phyloP scores from a whole-genome alignment of 2,329 filamentous ascomycete genomes.

The Fusarium veterinarium region DNA sequence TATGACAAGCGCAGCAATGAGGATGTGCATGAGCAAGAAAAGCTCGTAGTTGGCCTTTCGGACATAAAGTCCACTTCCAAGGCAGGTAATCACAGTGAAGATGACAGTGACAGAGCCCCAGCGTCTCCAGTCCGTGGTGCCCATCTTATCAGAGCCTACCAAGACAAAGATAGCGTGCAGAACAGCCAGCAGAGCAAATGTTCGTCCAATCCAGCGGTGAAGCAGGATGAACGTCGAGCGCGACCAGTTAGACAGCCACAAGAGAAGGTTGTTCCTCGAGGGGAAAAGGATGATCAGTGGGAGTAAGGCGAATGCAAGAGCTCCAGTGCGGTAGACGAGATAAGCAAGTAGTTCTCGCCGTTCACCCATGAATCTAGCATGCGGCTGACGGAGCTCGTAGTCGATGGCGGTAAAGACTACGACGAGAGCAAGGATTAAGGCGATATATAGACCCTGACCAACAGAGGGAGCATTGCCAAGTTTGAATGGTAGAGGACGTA shows the following conservation, averaged over 20 bases:
- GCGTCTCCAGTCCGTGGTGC: not conserved
- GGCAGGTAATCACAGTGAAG: not conserved
- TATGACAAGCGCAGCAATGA: slow-evolving; percentile 55
- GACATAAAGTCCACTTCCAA: slow-evolving; percentile 34
- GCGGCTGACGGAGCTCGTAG: not conserved
- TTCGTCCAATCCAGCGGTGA: slow-evolving; percentile 7
- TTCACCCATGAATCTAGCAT: not conserved
- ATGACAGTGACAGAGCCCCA: not conserved
- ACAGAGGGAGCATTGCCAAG: slow-evolving; percentile 5
- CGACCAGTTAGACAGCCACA: slow-evolving; percentile 12
- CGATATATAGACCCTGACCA: slow-evolving; percentile 5
- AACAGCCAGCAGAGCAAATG: slow-evolving; percentile 5
- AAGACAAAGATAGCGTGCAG: not conserved
- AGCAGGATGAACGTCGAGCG: slow-evolving; percentile 7
- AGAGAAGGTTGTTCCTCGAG: not conserved
- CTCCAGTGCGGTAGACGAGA: slow-evolving; percentile 10
- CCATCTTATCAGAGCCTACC: not conserved
- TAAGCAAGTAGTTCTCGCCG: not conserved
- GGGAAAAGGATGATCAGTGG: slow-evolving; percentile 11
- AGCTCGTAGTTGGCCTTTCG: slow-evolving; percentile 56
- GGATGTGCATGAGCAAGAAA: slow-evolving; percentile 58
- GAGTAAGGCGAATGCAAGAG: not conserved
- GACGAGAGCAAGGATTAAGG: not conserved
- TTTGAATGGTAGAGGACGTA: slow-evolving; percentile 7
- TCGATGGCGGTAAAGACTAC: not conserved